A percentile compares a stretch with the other conserved stretches of the same genome.
These are phyloP conservation scores for Metschnikowia reukaufii DNA, from an alignment of 805 yeast species.

Conservation along the genomic window DNA sequence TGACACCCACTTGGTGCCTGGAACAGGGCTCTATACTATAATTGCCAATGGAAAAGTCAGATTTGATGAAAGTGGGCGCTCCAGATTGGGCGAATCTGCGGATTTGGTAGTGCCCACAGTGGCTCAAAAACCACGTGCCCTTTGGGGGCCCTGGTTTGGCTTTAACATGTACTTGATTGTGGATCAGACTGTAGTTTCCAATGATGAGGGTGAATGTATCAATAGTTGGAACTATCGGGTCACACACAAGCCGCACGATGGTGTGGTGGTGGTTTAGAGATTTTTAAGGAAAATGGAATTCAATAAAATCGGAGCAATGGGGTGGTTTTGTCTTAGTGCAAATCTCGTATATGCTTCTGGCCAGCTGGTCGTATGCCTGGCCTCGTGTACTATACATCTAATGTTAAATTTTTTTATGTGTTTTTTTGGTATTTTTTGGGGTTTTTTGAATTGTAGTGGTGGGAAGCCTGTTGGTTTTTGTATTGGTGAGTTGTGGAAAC, in stretches of 20 bases:
- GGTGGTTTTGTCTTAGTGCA: not conserved
- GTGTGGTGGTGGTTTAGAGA: constrained; percentile 24
- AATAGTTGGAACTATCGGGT: constrained; percentile 65
- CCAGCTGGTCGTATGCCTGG: too few relatives aligned
- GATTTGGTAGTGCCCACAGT: constrained; percentile 38
- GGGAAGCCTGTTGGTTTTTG: too few relatives aligned
- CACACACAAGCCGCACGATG: constrained; percentile 60
- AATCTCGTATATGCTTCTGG: too few relatives aligned
- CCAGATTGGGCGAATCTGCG: constrained; percentile 63
- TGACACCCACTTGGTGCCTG: constrained; percentile 69
- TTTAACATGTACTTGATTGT: constrained; percentile 58
- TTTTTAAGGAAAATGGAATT: too few relatives aligned
- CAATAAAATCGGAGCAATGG: too few relatives aligned
- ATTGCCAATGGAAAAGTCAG: constrained; percentile 60
- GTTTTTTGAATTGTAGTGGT: too few relatives aligned
- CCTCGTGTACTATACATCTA: too few relatives aligned
- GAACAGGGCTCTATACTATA: constrained; percentile 54
- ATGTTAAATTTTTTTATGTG: too few relatives aligned
- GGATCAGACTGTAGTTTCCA: constrained; percentile 47
- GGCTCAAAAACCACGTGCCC: constrained; percentile 35
- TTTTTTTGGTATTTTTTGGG: too few relatives aligned
- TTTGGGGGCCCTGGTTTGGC: constrained; percentile 75
- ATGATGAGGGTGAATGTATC: constrained; percentile 47
- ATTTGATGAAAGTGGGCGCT: constrained; percentile 75
- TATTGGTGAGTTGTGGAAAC: too few relatives aligned